These are phyloP conservation scores for Medicago truncatula DNA, from an alignment of 306 rosid species.

Conservation along the genomic window MtrunA17r5.0-ANR NC_053043.1:41151501-41152000, in stretches of 20 bases:
- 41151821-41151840: not conserved
- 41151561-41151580: not conserved
- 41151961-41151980: too few species aligned
- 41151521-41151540: not conserved
- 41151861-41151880: not conserved
- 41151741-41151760: not conserved
- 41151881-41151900: not conserved
- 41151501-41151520: not conserved
- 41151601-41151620: conserved; percentile 27
- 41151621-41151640: conserved; percentile 25
- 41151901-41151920: too few species aligned
- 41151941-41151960: too few species aligned
- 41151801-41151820: not conserved
- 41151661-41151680: not conserved
- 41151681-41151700: conserved; percentile 16
- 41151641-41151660: conserved; percentile 1
- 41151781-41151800: not conserved
- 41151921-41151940: too few species aligned
- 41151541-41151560: not conserved
- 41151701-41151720: not conserved
- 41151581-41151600: too few species aligned
- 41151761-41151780: not conserved
- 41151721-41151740: not conserved
- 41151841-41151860: not conserved
- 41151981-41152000: too few species aligned